Evolutionary conservation across 164 flowering plant species (phyloP).

Genomic region (Saururus chinensis): DNA sequence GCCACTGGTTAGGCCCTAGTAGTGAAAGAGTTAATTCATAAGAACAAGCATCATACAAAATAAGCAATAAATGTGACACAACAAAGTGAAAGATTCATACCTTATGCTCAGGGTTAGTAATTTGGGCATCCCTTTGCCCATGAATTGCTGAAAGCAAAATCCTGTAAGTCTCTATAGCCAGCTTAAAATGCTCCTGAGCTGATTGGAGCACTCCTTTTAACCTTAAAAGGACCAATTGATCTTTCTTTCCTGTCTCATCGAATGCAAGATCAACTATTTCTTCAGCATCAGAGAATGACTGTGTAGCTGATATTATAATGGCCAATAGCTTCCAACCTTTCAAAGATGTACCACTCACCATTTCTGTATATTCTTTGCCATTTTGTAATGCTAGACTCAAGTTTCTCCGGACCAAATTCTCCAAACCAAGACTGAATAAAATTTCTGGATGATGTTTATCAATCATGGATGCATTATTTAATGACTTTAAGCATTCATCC

Average conservation of each 20-base stretch:
- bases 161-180: slow-evolving; percentile 73
- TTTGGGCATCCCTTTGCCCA: slow-evolving; percentile 33
- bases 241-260: slow-evolving; percentile 57
- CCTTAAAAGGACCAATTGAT: slow-evolving; percentile 56
- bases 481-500: slow-evolving; percentile 41
- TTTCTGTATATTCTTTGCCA: slow-evolving; percentile 35
- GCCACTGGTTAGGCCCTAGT: slow-evolving; percentile 29
- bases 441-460: slow-evolving; percentile 51
- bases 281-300: slow-evolving; percentile 72
- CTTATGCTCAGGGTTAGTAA: slow-evolving; percentile 25
- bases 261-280: slow-evolving; percentile 66
- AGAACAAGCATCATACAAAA: background rate
- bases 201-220: slow-evolving; percentile 74
- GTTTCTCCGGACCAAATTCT: slow-evolving; percentile 78
- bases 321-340: slow-evolving; percentile 75
- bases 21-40: background rate
- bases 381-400: slow-evolving; percentile 51
- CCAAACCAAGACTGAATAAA: slow-evolving; percentile 44
- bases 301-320: slow-evolving; percentile 63
- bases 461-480: slow-evolving; percentile 33
- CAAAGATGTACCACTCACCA: slow-evolving; percentile 45
- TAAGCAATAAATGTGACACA: background rate
- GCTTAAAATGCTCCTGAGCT: slow-evolving; percentile 74
- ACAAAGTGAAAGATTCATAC: slow-evolving; percentile 15
- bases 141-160: slow-evolving; percentile 59